phyloP scores from a whole-genome alignment of 2,329 filamentous ascomycete genomes.

The Aplosporella prunicola region DNA sequence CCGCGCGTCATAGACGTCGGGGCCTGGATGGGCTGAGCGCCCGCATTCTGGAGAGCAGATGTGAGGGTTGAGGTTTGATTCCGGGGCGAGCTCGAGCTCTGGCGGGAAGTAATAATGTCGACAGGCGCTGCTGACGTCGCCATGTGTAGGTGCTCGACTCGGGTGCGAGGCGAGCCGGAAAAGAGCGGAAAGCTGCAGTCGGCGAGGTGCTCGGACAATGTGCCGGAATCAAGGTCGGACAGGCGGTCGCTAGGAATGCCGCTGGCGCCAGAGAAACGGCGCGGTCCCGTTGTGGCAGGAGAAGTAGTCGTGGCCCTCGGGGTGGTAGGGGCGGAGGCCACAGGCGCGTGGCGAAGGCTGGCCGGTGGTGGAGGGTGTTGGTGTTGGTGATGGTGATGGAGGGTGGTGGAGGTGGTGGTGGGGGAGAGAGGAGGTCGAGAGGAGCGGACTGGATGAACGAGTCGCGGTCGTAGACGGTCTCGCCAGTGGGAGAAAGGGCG shows the following conservation, averaged over 20 bases:
- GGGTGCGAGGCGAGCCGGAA: constrained; percentile 21
- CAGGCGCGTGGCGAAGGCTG: constrained; percentile 28
- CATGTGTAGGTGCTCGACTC: constrained; percentile 6
- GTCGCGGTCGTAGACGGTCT: constrained; percentile 12
- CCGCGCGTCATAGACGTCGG: constrained; percentile 32
- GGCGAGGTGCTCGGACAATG: constrained; percentile 32
- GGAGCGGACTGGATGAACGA: constrained; percentile 12
- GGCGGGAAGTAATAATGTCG: constrained; percentile 48
- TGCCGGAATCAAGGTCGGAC: constrained; percentile 21
- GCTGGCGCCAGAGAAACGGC: no score
- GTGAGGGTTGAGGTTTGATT: constrained; percentile 56
- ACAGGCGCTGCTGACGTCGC: constrained; percentile 35
- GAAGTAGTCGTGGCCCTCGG: constrained; percentile 30
- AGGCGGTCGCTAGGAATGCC: no score
- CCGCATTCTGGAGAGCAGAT: constrained; percentile 46
- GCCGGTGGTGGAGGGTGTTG: constrained; percentile 36
- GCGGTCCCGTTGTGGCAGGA: constrained; percentile 40
- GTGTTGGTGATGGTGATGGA: constrained; percentile 15
- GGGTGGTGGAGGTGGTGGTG: constrained; percentile 11
- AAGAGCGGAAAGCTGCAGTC: constrained; percentile 33
- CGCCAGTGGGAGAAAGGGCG: constrained; percentile 13
- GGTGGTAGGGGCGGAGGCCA: constrained; percentile 32
- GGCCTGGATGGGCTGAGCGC: constrained; percentile 21
- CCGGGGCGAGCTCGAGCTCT: constrained; percentile 50
- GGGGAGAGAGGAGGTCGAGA: constrained; percentile 14